Percentiles rank a stretch among this genome's conserved stretches.
phyloP scores from a whole-genome alignment of 306 rosid genomes.

The Argentina anserina region DNA sequence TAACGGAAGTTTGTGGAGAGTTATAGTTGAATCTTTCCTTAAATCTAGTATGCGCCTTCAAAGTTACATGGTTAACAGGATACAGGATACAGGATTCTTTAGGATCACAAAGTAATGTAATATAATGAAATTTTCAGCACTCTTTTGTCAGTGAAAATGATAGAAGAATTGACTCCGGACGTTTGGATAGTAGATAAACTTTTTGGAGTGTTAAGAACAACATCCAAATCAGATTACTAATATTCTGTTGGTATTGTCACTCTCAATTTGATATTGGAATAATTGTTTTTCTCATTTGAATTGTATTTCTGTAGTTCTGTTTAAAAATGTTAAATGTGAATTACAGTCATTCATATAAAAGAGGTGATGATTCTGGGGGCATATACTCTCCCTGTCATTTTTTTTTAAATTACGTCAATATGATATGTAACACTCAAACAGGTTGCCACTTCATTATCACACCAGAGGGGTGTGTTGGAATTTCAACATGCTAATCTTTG shows the following conservation, averaged over 20 bases:
- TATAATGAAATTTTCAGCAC: background rate
- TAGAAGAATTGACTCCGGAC: background rate
- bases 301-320: background rate
- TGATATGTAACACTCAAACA: background rate
- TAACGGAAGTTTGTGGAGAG: background rate
- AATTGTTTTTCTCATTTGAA: background rate
- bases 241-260: background rate
- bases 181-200: background rate
- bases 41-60: background rate
- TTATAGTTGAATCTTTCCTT: background rate
- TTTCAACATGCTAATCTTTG: slow-evolving; percentile 13
- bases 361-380: background rate
- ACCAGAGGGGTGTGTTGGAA: background rate
- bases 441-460: slow-evolving; percentile 10
- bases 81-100: background rate
- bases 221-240: background rate
- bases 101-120: background rate
- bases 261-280: background rate
- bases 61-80: background rate
- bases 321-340: background rate
- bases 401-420: background rate
- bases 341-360: background rate
- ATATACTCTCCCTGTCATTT: background rate
- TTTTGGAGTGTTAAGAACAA: background rate
- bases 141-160: background rate